A percentile compares a stretch with the other conserved stretches of the same genome.
Evolutionary conservation across 2,329 filamentous ascomycete species (phyloP).

Genomic region (Colletotrichum sublineola): DNA sequence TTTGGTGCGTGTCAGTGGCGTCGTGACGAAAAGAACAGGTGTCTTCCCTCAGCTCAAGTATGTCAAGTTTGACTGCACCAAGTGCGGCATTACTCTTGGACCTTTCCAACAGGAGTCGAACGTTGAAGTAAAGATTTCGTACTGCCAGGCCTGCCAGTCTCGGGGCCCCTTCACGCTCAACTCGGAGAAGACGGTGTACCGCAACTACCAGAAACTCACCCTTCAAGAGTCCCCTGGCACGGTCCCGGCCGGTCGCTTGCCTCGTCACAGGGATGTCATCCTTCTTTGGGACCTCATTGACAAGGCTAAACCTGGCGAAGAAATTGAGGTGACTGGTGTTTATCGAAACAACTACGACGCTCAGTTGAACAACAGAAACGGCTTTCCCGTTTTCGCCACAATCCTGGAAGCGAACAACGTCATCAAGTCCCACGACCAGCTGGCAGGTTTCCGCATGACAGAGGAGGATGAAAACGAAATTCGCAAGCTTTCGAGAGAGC

Average conservation of each 20-base stretch:
- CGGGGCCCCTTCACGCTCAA: conserved; percentile 95
- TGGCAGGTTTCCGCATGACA: conserved; percentile 94
- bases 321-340: conserved; percentile 96
- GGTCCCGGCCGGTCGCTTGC: conserved; percentile 93
- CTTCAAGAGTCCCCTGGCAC: conserved; percentile 97
- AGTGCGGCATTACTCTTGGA: conserved; percentile 91
- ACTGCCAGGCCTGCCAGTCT: conserved; percentile 96
- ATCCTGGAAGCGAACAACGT: conserved; percentile 98
- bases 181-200: conserved; percentile 97
- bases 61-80: conserved; percentile 96
- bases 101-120: conserved; percentile 98
- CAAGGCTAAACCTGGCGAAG: conserved; percentile 95
- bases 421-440: conserved; percentile 96
- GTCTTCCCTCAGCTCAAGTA: conserved; percentile 99
- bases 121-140: conserved; percentile 94
- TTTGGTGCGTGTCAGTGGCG: conserved; percentile 91
- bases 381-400: conserved; percentile 97
- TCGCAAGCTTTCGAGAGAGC: conserved; percentile 87
- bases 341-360: conserved; percentile 99
- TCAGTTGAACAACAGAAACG: conserved; percentile 97
- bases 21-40: conserved; percentile 92
- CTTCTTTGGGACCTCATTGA: conserved; percentile 98
- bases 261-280: conserved; percentile 93
- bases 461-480: conserved; percentile 96
- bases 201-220: conserved; percentile 98